Percentiles rank a stretch among this genome's conserved stretches.
Evolutionary conservation across 768 basidiomycete species (phyloP).

Genomic region (Naganishia vishniacii): DNA sequence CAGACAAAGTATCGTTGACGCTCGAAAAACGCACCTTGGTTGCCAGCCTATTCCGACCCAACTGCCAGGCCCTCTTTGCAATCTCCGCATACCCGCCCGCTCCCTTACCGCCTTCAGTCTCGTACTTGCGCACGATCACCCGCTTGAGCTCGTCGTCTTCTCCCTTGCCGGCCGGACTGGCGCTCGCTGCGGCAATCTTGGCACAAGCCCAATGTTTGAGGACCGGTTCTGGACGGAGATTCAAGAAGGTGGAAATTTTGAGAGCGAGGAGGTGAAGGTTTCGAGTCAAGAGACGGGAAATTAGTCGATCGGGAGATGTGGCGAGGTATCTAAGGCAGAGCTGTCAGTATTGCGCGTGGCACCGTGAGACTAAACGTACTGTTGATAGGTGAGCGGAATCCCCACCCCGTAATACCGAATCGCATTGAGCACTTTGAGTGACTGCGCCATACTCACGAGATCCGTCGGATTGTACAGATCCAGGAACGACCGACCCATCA

Average conservation of each 20-base stretch:
- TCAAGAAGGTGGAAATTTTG: conserved; percentile 76
- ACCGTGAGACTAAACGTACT: too few relatives aligned
- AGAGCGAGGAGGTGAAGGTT: conserved; percentile 88
- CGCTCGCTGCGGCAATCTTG: conserved; percentile 71
- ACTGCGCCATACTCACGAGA: conserved; percentile 86
- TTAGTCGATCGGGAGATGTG: conserved; percentile 71
- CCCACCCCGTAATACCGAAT: conserved; percentile 87
- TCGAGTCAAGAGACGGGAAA: conserved; percentile 74
- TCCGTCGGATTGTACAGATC: conserved; percentile 88
- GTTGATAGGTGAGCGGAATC: conserved; percentile 81
- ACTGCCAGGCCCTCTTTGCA: conserved; percentile 86
- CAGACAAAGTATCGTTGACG: not conserved
- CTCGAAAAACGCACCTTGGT: conserved; percentile 62
- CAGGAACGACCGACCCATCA: conserved; percentile 88
- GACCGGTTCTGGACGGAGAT: conserved; percentile 76
- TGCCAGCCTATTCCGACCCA: conserved; percentile 70
- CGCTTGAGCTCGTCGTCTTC: conserved; percentile 70
- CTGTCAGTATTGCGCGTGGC: not conserved
- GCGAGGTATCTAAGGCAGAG: conserved; percentile 64
- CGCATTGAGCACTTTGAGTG: conserved; percentile 87
- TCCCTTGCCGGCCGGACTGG: conserved; percentile 52
- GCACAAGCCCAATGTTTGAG: conserved; percentile 93
- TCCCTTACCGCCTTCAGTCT: conserved; percentile 62
- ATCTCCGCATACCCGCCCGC: conserved; percentile 91
- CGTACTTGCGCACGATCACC: conserved; percentile 83